These are phyloP conservation scores for Tetrapisispora arboricola DNA, from an alignment of 805 yeast species.

Conservation along the genomic window DNA sequence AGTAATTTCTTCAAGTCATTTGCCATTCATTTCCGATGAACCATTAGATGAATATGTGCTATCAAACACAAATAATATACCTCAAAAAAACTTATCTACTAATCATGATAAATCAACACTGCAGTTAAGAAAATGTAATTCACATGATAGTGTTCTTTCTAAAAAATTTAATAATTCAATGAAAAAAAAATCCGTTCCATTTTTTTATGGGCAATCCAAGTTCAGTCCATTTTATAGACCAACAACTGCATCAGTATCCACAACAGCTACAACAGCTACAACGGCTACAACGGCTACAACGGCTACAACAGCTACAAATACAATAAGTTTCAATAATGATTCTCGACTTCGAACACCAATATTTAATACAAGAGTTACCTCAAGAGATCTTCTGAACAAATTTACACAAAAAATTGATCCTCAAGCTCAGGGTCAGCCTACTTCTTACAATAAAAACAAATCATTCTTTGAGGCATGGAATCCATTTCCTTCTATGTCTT, in stretches of 20 bases:
- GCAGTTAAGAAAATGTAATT: conserved; percentile 23
- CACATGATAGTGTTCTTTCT: conserved; percentile 28
- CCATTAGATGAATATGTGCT: neutral
- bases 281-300: no score
- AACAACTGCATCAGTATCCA: neutral
- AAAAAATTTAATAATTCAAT: neutral
- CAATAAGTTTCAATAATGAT: neutral
- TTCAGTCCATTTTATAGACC: neutral
- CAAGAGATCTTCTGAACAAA: conserved; percentile 9
- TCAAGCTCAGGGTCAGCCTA: neutral
- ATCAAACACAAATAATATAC: neutral
- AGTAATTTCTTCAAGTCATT: conserved; percentile 14
- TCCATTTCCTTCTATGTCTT: conserved; percentile 7
- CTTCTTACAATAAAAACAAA: neutral
- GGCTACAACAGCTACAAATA: no score
- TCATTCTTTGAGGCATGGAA: conserved; percentile 16
- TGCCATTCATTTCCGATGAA: neutral
- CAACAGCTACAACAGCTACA: neutral
- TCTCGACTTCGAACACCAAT: neutral
- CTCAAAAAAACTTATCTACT: neutral
- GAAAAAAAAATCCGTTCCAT: neutral
- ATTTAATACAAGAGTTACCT: conserved; percentile 1
- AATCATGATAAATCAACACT: neutral
- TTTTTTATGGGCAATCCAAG: neutral
- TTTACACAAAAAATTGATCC: conserved; percentile 1